phyloP scores from a whole-genome alignment of 306 rosid genomes.

The Gynostemma pentaphyllum region DNA sequence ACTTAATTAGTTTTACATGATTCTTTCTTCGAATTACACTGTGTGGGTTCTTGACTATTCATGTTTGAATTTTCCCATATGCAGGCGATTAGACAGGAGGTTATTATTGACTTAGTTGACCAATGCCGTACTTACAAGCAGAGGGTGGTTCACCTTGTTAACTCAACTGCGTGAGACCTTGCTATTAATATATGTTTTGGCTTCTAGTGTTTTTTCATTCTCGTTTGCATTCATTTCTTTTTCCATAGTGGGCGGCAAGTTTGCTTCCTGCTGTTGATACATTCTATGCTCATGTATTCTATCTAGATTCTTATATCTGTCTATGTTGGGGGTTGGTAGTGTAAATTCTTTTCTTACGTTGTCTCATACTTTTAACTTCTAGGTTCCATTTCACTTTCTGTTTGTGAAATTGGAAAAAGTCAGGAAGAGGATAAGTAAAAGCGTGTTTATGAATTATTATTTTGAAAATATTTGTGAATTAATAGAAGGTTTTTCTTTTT shows the following conservation, averaged over 20 bases:
- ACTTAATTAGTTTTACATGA: slow-evolving; percentile 7
- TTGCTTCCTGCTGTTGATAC: not conserved
- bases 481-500: too few species aligned
- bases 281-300: too few species aligned
- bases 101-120: slow-evolving; percentile 84
- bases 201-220: not conserved
- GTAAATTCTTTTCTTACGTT: too few species aligned
- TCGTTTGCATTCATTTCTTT: not conserved
- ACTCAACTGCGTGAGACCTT: slow-evolving; percentile 77
- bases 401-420: too few species aligned
- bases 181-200: not conserved
- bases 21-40: not conserved
- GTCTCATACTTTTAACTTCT: too few species aligned
- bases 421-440: too few species aligned
- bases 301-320: too few species aligned
- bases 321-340: too few species aligned
- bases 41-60: slow-evolving; percentile 1
- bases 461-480: too few species aligned
- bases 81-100: slow-evolving; percentile 92
- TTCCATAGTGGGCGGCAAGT: not conserved
- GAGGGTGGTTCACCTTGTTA: slow-evolving; percentile 96
- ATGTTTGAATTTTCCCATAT: slow-evolving; percentile 10
- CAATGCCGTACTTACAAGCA: slow-evolving; percentile 89
- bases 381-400: not conserved
- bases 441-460: too few species aligned